Evolutionary conservation across 495 filamentous ascomycete genomes (phyloP).

Genomic region (Oidiodendron maius): DNA sequence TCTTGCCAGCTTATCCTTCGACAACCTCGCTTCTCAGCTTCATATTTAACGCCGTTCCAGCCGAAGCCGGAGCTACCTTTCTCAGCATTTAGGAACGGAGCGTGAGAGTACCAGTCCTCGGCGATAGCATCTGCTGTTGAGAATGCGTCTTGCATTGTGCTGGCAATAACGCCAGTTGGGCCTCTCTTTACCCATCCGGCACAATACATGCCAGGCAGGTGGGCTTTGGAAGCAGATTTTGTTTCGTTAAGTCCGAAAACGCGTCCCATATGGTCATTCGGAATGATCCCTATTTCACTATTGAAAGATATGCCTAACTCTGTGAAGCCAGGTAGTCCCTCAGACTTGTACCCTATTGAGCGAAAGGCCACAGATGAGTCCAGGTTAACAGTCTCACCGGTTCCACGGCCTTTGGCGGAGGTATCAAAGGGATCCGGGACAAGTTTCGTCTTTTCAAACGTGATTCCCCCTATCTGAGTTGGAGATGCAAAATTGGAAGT

Average conservation of each 20-base stretch:
- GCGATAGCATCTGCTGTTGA: conserved; percentile 76
- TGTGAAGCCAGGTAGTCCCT: conserved; percentile 65
- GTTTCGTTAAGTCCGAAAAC: conserved; percentile 39
- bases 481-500: conserved; percentile 39
- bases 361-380: conserved; percentile 71
- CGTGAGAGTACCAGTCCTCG: conserved; percentile 53
- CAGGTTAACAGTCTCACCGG: conserved; percentile 34
- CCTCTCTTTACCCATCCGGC: conserved; percentile 96
- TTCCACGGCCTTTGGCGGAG: conserved; percentile 45
- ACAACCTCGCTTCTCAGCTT: conserved; percentile 44
- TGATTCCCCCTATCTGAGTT: conserved; percentile 48
- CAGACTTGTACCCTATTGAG: conserved; percentile 86
- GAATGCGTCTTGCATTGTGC: conserved; percentile 94
- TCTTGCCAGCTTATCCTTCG: conserved; percentile 71
- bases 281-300: conserved; percentile 62
- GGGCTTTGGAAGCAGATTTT: conserved; percentile 22
- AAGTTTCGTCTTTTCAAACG: conserved; percentile 58
- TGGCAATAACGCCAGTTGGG: conserved; percentile 92
- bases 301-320: conserved; percentile 81
- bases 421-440: conserved; percentile 38
- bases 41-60: conserved; percentile 67
- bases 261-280: conserved; percentile 78
- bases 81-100: conserved; percentile 38
- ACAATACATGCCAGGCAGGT: conserved; percentile 80
- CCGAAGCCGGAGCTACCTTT: conserved; percentile 40